Evolutionary conservation across 768 basidiomycete genomes (phyloP).

Genomic region (Boletus sp.): DNA sequence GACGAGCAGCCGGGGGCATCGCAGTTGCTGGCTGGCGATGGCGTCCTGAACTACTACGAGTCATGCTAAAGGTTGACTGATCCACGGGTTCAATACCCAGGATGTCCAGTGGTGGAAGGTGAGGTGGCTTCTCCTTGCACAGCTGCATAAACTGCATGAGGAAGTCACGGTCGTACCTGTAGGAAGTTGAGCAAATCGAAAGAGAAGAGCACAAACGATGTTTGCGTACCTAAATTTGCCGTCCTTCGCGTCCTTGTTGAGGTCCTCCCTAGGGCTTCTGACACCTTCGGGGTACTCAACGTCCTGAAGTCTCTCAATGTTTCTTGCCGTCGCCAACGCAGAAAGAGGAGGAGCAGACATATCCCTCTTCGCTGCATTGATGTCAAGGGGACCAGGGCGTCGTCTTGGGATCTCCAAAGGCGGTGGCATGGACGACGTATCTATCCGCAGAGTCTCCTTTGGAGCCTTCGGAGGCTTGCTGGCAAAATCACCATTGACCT

Average conservation of each 20-base stretch:
- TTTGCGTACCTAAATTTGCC: conserved; percentile 79
- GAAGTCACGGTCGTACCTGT: conserved; percentile 95
- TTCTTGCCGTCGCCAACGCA: conserved; percentile 76
- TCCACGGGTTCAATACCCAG: conserved; percentile 86
- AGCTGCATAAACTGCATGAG: conserved; percentile 93
- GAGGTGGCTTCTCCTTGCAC: conserved; percentile 94
- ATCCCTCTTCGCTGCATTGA: conserved; percentile 50
- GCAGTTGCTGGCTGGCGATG: conserved; percentile 47
- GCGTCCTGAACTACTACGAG: conserved; percentile 65
- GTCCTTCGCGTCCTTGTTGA: conserved; percentile 79
- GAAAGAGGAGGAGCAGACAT: conserved; percentile 39
- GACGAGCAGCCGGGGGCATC: conserved; percentile 45
- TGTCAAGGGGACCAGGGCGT: conserved; percentile 74
- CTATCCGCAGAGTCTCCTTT: conserved; percentile 64
- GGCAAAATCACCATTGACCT: conserved; percentile 36
- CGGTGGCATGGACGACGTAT: conserved; percentile 48
- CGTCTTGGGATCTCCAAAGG: conserved; percentile 40
- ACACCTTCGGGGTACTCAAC: conserved; percentile 83
- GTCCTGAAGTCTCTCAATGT: conserved; percentile 77
- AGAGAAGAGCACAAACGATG: neutral
- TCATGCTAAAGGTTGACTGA: conserved; percentile 47
- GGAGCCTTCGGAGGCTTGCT: conserved; percentile 37
- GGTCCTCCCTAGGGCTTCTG: conserved; percentile 76
- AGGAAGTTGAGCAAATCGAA: conserved; percentile 8
- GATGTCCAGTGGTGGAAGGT: conserved; percentile 83